Percentiles rank a stretch among this genome's conserved stretches.
phyloP scores from a whole-genome alignment of 495 filamentous ascomycete species.

The Trichoderma parareesei region DNA sequence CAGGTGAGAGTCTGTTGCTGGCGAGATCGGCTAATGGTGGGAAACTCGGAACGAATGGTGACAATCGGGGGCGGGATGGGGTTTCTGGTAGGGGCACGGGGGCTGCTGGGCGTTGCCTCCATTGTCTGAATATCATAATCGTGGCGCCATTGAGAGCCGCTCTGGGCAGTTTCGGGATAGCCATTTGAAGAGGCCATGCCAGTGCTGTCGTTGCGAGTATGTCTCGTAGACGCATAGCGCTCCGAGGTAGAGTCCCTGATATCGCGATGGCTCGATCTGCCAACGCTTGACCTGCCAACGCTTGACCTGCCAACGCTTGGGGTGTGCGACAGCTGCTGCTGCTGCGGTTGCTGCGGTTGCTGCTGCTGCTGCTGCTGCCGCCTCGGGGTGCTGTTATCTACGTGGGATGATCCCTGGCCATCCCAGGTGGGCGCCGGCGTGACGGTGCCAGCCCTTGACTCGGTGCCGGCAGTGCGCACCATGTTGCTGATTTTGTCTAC shows the following conservation, averaged over 20 bases:
- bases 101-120: constrained; percentile 76
- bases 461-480: constrained; percentile 72
- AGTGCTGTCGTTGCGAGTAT: constrained; percentile 65
- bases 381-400: constrained; percentile 34
- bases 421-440: constrained; percentile 43
- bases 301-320: background rate
- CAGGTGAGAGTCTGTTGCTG: constrained; percentile 95
- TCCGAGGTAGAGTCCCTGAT: constrained; percentile 56
- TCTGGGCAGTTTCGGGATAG: constrained; percentile 58
- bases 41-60: constrained; percentile 92
- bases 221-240: constrained; percentile 56
- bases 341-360: no score
- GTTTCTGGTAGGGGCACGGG: constrained; percentile 67
- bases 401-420: constrained; percentile 41
- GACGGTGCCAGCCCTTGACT: constrained; percentile 43
- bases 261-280: constrained; percentile 32
- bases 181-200: constrained; percentile 55
- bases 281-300: constrained; percentile 7
- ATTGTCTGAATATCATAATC: constrained; percentile 96
- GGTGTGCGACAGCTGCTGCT: background rate
- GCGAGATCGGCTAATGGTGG: constrained; percentile 82
- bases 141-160: constrained; percentile 60
- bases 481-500: constrained; percentile 93
- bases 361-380: constrained; percentile 2
- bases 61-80: constrained; percentile 88